These are phyloP conservation scores for Clonostachys rhizophaga DNA, from an alignment of 2,329 filamentous ascomycete genomes.

Conservation along the genomic window DNA sequence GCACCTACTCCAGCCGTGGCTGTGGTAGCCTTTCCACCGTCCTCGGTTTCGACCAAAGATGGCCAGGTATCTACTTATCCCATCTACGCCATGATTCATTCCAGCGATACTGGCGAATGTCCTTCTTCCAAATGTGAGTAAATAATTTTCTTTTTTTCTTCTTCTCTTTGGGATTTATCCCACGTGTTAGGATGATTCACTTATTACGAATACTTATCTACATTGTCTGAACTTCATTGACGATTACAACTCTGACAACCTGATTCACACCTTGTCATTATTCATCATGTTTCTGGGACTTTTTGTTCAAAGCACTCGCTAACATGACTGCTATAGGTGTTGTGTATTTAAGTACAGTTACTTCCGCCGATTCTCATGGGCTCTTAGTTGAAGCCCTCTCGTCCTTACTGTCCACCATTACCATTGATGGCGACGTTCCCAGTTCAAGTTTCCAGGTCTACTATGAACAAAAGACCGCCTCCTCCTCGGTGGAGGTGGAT, in stretches of 20 bases:
- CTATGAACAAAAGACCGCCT: constrained; percentile 45
- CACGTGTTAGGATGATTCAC: constrained; percentile 70
- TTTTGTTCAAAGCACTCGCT: not conserved
- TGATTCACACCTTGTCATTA: constrained; percentile 52
- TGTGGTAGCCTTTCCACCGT: constrained; percentile 61
- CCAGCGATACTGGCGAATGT: constrained; percentile 90
- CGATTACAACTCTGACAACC: constrained; percentile 86
- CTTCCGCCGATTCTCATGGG: constrained; percentile 22
- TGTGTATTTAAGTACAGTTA: constrained; percentile 29
- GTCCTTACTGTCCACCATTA: constrained; percentile 28
- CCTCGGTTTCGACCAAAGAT: constrained; percentile 29
- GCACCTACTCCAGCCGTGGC: constrained; percentile 71
- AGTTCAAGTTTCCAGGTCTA: constrained; percentile 44
- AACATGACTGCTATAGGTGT: constrained; percentile 15
- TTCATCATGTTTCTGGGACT: not conserved
- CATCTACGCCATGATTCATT: constrained; percentile 67
- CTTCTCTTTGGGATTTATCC: constrained; percentile 3
- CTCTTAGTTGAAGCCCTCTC: constrained; percentile 33
- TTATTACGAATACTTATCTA: constrained; percentile 95
- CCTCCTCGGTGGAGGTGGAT: constrained; percentile 18
- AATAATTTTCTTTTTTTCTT: constrained; percentile 5
- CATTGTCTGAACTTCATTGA: constrained; percentile 97
- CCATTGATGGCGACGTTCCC: constrained; percentile 16
- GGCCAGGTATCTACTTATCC: constrained; percentile 34
- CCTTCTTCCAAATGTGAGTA: constrained; percentile 85